Evolutionary conservation across 2,329 filamentous ascomycete genomes (phyloP).

Genomic region (Curvularia sp.): DNA sequence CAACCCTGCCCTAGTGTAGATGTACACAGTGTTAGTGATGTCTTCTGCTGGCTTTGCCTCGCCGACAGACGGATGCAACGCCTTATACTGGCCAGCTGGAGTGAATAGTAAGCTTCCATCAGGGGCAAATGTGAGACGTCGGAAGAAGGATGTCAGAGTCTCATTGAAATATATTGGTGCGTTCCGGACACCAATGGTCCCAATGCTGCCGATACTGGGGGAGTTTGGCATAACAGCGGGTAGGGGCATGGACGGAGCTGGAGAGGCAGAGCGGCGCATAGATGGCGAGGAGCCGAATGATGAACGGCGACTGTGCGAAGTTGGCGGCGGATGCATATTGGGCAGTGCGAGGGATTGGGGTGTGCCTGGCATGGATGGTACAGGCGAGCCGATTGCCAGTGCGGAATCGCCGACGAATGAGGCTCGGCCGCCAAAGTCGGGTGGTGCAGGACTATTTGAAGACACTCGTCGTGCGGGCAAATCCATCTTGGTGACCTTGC

Average conservation of each 20-base stretch:
- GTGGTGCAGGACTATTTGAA: slow-evolving; percentile 88
- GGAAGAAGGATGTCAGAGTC: slow-evolving; percentile 95
- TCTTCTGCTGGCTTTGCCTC: slow-evolving; percentile 81
- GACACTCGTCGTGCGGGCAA: slow-evolving; percentile 89
- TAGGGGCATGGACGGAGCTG: slow-evolving; percentile 89
- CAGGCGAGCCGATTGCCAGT: slow-evolving; percentile 74
- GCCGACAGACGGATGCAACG: slow-evolving; percentile 70
- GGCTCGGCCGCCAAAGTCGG: slow-evolving; percentile 74
- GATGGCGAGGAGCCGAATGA: slow-evolving; percentile 84
- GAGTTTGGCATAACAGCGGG: slow-evolving; percentile 96
- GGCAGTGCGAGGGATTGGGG: slow-evolving; percentile 87
- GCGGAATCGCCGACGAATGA: slow-evolving; percentile 65
- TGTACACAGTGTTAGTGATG: slow-evolving; percentile 95
- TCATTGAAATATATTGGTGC: slow-evolving; percentile 95
- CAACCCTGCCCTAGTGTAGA: slow-evolving; percentile 94
- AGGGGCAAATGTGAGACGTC: slow-evolving; percentile 89
- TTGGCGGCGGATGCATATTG: slow-evolving; percentile 88
- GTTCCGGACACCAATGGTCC: slow-evolving; percentile 67
- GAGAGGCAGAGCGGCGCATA: slow-evolving; percentile 84
- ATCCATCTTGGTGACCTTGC: slow-evolving; percentile 89
- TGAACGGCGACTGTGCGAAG: slow-evolving; percentile 91
- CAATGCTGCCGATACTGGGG: slow-evolving; percentile 71
- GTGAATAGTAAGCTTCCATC: slow-evolving; percentile 94
- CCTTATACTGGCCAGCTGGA: slow-evolving; percentile 93
- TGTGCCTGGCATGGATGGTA: slow-evolving; percentile 89